Evolutionary conservation across 2,329 filamentous ascomycete species (phyloP), one percentile per base, ranked within the genome.

Genomic region (Cladosporium sp.): DNA sequence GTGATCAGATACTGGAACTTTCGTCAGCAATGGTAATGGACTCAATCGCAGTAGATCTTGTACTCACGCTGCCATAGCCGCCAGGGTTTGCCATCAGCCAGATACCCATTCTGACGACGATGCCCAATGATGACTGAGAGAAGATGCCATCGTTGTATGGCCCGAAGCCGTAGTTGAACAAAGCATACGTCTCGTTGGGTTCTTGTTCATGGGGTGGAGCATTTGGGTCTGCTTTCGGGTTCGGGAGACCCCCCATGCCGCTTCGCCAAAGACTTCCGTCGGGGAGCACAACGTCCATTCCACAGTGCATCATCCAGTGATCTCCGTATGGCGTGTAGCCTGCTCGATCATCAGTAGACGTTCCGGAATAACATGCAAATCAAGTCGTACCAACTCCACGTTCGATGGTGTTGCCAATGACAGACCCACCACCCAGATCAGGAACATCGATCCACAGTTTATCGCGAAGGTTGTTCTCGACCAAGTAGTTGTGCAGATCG

Each of bases 31-130:
- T 74, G 84, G 81, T 21, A 65, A 63, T 14, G 57, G 61, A 51
- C 64, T 63, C 55, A 34, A 47, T 36, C 1, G 12, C 3, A 38
- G 21, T 49, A 10, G 10, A 49, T n/a, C n/a, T 2, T 28, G 18
- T 18, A 41, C 55, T 58, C 12, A 58, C 55, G 24, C 44, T 61
- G 26, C 49, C 24, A 67, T 82, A 81, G 1, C 81, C 82, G 11
- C 80, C 82, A 0, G 82, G 83, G 55, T 84, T 84, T 1, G 81
- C 80, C 84, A 86, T 86, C 38, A 87, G 76, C 75, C 78, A 81
- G 69, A 86, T 79, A 0, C 84, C 85, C 79, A 87, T 83, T 73
- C 86, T 86, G 6, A 72, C 72, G 2, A 78, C 76, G 30, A 78
- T 77, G 7, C 77, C 77, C 15, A 78, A 71, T 24, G 76, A 77